Percentiles rank a stretch among this genome's conserved stretches.
Evolutionary conservation across 257 asterid genomes (phyloP).

Genomic region (Nicotiana undulata): DNA sequence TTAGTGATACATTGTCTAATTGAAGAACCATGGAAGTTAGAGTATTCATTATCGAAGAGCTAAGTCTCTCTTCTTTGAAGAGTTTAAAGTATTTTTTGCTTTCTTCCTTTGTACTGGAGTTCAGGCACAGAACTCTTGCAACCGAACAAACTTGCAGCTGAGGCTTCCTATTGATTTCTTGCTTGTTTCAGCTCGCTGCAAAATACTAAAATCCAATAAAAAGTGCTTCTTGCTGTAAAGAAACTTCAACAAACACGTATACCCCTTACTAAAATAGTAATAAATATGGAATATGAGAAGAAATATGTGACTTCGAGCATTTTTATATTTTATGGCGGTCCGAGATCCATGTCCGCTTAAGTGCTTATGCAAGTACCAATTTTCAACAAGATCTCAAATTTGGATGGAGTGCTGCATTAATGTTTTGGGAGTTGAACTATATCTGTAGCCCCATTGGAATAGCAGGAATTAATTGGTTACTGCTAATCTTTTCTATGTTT

Average conservation of each 20-base stretch:
- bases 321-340: background rate
- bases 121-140: background rate
- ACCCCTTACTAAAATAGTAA: background rate
- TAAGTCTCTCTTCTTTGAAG: background rate
- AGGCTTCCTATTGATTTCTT: background rate
- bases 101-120: background rate
- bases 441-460: background rate
- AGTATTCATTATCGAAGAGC: background rate
- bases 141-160: background rate
- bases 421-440: background rate
- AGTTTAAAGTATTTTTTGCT: background rate
- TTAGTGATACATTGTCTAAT: background rate
- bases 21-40: background rate
- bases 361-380: background rate
- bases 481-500: background rate
- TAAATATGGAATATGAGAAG: background rate
- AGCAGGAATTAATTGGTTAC: background rate
- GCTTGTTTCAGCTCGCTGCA: background rate
- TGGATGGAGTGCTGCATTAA: background rate
- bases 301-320: background rate
- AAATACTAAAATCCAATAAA: background rate
- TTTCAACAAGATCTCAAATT: background rate
- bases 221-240: background rate
- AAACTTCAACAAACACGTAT: background rate
- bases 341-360: background rate